phyloP scores from a whole-genome alignment of 495 filamentous ascomycete genomes.

The Letharia columbiana region DNA sequence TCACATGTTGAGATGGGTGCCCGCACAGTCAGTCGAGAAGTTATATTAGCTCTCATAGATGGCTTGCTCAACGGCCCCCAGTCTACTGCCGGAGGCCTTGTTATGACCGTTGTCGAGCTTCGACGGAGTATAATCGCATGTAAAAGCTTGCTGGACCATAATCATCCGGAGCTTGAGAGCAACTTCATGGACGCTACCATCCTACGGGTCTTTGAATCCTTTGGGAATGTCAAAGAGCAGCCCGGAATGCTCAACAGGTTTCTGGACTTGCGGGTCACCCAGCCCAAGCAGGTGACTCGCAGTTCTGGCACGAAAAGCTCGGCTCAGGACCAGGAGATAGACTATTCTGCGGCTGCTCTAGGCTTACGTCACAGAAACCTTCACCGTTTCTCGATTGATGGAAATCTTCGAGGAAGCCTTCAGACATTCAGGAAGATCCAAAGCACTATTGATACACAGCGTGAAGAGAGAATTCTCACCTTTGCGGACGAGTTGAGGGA shows the following conservation, averaged over 20 bases:
- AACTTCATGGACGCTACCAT: slow-evolving; percentile 41
- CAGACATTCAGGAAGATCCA: slow-evolving; percentile 21
- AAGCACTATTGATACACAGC: slow-evolving; percentile 20
- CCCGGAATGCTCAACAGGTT: slow-evolving; percentile 34
- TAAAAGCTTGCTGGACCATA: slow-evolving; percentile 31
- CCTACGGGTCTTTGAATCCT: slow-evolving; percentile 44
- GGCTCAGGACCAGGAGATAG: slow-evolving; percentile 9
- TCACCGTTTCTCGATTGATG: slow-evolving; percentile 13
- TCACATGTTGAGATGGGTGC: slow-evolving; percentile 39
- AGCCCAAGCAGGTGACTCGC: background rate
- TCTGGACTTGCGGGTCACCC: slow-evolving; percentile 19
- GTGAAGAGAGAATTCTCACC: slow-evolving; percentile 12
- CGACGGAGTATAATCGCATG: slow-evolving; percentile 27
- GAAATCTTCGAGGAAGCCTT: slow-evolving; percentile 17
- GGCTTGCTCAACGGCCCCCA: slow-evolving; percentile 39
- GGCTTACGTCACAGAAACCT: slow-evolving; percentile 22
- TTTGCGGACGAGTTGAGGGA: slow-evolving; percentile 19
- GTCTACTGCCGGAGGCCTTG: background rate
- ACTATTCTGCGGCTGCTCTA: slow-evolving; percentile 18
- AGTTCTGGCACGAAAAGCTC: background rate
- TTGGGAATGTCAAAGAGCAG: slow-evolving; percentile 32
- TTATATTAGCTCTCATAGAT: slow-evolving; percentile 45
- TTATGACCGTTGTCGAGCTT: slow-evolving; percentile 7
- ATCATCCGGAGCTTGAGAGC: slow-evolving; percentile 27
- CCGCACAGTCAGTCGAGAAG: slow-evolving; percentile 50